Base-by-base conservation (phyloP, 106 monocot species). In the Acorus calamus region DNA sequence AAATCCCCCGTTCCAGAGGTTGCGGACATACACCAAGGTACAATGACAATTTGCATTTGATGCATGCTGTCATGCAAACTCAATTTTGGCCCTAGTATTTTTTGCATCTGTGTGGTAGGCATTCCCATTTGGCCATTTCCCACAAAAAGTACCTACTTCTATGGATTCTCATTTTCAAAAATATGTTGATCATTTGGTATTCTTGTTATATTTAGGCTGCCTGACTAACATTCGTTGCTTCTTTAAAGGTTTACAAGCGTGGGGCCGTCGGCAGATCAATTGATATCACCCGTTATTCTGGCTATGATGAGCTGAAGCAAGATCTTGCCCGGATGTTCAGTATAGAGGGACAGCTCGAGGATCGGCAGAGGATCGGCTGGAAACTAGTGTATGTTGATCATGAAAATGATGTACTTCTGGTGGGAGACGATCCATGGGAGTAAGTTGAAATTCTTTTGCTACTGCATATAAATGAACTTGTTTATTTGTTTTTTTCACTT, bases 361-460 rank as follows among this genome's bases (percentile, higher is more conserved):
- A 83, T 55, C 71, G 80, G 14, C 87, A 90, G 66, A 82, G 90
- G 66, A 78, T 84, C 41, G 94, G 84, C 56, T 96, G 94, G 94
- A 96, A 96, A 61, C 78, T 96, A 46, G 94, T 96, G 6, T 91
- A 87, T 75, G 84, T 89, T n/a, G 94, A 96, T 76, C 87, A 87
- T 69, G 94, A 96, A 51, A 73, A 65, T 69, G 94, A 96, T 71
- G 86, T 91, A 59, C 74, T 96, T 5, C 84, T 96, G 65, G 87
- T 96, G 8, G 94, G 94, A 42, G 94, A 96, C 53, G 94, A 96
- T 66, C 94, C 94, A 10, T 96, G 94, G 94, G 94, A 94, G 89
- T 94, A 87, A 84, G 89, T 89, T 28, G 12, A 9, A 70, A 46
- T 14, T 67, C 57, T 41, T 52, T 49, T 64, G 5, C 44, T 60